Base-by-base conservation (phyloP, 805 yeast genomes). In the Hanseniaspora thailandica region DNA sequence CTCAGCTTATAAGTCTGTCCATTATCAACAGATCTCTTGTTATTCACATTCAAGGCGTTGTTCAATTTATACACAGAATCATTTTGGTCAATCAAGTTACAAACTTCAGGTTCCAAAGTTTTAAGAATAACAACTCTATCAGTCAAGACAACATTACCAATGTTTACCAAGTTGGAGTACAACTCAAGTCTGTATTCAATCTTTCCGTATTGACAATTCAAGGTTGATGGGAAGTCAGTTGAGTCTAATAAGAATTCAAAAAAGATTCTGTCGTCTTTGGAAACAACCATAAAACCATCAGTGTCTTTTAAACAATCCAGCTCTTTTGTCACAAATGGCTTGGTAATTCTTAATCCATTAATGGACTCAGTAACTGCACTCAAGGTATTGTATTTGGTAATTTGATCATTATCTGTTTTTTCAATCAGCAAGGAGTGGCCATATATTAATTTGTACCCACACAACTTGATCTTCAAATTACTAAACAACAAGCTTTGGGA, bases 181-280 rank as follows among this genome's bases (percentile, higher is more conserved):
- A 49, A 23, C 30, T 58, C 61, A 10, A 57, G 34, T 20, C 59
- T 51, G 51, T 58, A 58, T 9, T 47, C 49, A 22, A 56, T 57
- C 13, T 58, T 54, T 5, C 61, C 61, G n/a, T 39, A 44, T 4
- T 26, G 45, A 15, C 58, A 49, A 4, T 35, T 39, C 9, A 56
- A 33, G 4, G 56, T 51, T 7, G 59, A 54, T 23, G 57, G 61
- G 34, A 53, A 57, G 13, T 46, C 51, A 1, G 34, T 30, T 1
- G 61, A 52, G 26, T 58, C 59, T 3, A 57, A 19, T 12, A 56
- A 30, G 47, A 55, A 55, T 13, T 47, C 49, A 52, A 58, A 57
- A 2, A 33, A 41, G 15, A 55, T 23, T 5, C 35, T 40, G 9
- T 45, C 25, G 12, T 45, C 41, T 17, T 45, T n/a, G 17, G 22